phyloP scores from a whole-genome alignment of 2,329 filamentous ascomycete genomes.

The Fusarium luffae region DNA sequence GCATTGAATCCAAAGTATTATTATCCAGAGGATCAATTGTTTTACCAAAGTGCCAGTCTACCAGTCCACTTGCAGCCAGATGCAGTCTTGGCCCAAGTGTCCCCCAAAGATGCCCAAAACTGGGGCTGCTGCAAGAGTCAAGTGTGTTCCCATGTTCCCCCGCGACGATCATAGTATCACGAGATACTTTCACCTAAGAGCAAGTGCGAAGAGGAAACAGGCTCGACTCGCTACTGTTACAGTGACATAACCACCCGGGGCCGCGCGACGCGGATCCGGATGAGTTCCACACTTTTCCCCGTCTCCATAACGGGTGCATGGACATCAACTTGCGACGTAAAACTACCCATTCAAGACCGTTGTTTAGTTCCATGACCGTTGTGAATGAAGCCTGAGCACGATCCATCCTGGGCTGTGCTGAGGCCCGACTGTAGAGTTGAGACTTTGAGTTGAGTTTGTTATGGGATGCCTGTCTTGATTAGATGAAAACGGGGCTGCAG shows the following conservation, averaged over 20 bases:
- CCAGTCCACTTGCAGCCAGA: neutral
- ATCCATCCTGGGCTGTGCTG: neutral
- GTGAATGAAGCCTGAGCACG: constrained; percentile 5
- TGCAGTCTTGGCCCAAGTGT: neutral
- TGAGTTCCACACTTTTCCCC: constrained; percentile 16
- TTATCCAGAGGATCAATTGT: neutral
- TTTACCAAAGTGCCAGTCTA: neutral
- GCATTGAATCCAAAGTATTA: neutral
- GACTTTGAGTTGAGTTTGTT: neutral
- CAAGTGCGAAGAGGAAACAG: neutral
- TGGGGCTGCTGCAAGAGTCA: constrained; percentile 12
- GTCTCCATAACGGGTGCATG: constrained; percentile 10
- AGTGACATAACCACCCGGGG: constrained; percentile 12
- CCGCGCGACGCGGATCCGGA: constrained; percentile 22
- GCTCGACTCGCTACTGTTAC: neutral
- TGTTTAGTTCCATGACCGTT: constrained; percentile 9
- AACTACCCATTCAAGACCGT: constrained; percentile 10
- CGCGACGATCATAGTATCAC: constrained; percentile 37
- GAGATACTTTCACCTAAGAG: constrained; percentile 46
- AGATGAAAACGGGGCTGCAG: constrained; percentile 13
- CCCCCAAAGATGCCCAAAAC: neutral
- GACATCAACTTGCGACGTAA: neutral
- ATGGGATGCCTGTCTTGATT: constrained; percentile 23
- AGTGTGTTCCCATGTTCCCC: constrained; percentile 16
- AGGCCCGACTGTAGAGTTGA: neutral